Conservation (phyloP, 2,329 filamentous ascomycete genomes). For the Venturia asperata region DNA sequence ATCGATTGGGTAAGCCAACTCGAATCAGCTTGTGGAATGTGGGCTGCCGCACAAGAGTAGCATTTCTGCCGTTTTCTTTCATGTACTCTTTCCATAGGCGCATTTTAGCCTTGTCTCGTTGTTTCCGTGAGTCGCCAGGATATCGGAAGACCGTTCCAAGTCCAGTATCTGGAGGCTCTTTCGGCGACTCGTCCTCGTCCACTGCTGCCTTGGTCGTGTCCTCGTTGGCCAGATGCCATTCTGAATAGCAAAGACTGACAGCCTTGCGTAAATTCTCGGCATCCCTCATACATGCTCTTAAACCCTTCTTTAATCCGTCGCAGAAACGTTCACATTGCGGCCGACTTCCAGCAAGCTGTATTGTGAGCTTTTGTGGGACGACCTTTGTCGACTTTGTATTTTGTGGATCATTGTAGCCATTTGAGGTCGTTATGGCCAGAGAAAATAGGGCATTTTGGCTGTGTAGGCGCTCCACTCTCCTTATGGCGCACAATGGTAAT, state of each 20-base stretch:
- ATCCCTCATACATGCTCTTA: slow-evolving; percentile 79
- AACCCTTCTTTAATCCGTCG: slow-evolving; percentile 84
- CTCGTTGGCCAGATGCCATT: slow-evolving; percentile 48
- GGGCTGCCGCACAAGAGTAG: slow-evolving; percentile 85
- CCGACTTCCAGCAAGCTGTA: slow-evolving; percentile 83
- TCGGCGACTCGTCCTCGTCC: slow-evolving; percentile 48
- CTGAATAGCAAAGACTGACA: slow-evolving; percentile 78
- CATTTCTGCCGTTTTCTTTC: slow-evolving; percentile 88
- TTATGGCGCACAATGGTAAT: slow-evolving; percentile 82
- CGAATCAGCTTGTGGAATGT: slow-evolving; percentile 97
- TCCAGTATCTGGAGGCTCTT: slow-evolving; percentile 77
- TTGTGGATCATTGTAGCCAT: slow-evolving; percentile 42
- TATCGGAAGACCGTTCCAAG: slow-evolving; percentile 90
- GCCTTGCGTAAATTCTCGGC: slow-evolving; percentile 78
- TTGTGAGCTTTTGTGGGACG: slow-evolving; percentile 80
- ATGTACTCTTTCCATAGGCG: slow-evolving; percentile 95
- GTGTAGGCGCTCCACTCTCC: slow-evolving; percentile 85
- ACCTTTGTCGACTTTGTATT: slow-evolving; percentile 41
- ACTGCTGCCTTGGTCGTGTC: slow-evolving; percentile 30
- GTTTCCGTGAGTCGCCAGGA: slow-evolving; percentile 87
- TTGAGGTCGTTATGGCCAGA: slow-evolving; percentile 92
- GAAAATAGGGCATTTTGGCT: slow-evolving; percentile 91
- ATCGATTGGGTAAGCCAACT: slow-evolving; percentile 85
- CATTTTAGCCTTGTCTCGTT: slow-evolving; percentile 95
- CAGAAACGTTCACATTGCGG: slow-evolving; percentile 92